Conservation (phyloP, 2,329 filamentous ascomycete genomes). For the Rhinocladiella mackenziei region DNA sequence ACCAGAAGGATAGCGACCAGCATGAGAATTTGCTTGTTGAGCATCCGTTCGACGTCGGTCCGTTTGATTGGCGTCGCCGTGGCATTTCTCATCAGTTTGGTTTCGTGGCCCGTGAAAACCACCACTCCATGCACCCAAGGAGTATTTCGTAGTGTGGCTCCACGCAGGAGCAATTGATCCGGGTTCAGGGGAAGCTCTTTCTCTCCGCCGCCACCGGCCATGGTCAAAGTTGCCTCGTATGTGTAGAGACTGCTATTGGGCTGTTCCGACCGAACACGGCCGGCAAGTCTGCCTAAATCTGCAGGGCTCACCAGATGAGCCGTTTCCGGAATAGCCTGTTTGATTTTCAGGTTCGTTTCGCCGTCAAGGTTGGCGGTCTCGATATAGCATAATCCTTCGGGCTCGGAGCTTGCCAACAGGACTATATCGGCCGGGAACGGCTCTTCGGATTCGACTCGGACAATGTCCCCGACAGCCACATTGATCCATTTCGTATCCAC, state of each 20-base stretch:
- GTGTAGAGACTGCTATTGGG: conserved; percentile 98
- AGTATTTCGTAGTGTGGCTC: conserved; percentile 90
- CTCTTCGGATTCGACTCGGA: conserved; percentile 90
- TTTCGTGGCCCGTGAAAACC: conserved; percentile 96
- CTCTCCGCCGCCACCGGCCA: conserved; percentile 84
- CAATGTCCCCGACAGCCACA: conserved; percentile 84
- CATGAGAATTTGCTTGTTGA: conserved; percentile 90
- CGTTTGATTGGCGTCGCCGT: conserved; percentile 97
- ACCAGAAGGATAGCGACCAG: conserved; percentile 77
- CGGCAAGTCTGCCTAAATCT: conserved; percentile 80
- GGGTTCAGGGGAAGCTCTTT: conserved; percentile 86
- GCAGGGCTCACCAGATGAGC: conserved; percentile 77
- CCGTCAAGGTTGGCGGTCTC: conserved; percentile 97
- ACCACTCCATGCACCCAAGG: conserved; percentile 96
- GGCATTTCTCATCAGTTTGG: conserved; percentile 97
- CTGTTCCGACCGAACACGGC: conserved; percentile 87
- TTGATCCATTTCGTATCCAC: conserved; percentile 90
- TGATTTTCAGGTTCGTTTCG: conserved; percentile 98
- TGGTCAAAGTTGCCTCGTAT: conserved; percentile 91
- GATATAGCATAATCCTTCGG: conserved; percentile 96
- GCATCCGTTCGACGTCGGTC: conserved; percentile 88
- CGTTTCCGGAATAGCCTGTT: conserved; percentile 93
- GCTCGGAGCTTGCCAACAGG: conserved; percentile 88
- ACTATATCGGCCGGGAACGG: conserved; percentile 93
- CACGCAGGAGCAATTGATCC: conserved; percentile 87